phyloP scores from a whole-genome alignment of 192 early-diverging fungal genomes.

The Jimgerdemannia flammicorona region DNA sequence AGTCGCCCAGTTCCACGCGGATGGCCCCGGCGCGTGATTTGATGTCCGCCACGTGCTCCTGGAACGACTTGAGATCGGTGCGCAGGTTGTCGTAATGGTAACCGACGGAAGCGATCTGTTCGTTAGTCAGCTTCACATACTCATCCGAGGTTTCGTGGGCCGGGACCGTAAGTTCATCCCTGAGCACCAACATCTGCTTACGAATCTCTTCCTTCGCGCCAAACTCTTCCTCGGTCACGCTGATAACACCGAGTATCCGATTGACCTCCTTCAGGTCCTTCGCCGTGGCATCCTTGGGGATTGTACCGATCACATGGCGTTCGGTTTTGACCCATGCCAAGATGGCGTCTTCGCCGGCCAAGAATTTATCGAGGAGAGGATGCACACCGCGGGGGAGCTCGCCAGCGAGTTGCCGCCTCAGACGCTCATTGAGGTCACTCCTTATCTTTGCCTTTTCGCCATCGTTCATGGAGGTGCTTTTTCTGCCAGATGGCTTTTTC shows the following conservation, averaged over 20 bases:
- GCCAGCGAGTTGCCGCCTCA: slow-evolving; percentile 30
- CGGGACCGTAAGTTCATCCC: slow-evolving; percentile 13
- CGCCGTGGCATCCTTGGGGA: slow-evolving; percentile 18
- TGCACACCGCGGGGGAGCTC: slow-evolving; percentile 30
- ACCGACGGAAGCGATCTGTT: slow-evolving; percentile 18
- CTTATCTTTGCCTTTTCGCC: slow-evolving; percentile 28
- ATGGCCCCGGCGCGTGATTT: slow-evolving; percentile 7
- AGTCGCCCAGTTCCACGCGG: background rate
- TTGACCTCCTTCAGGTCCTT: slow-evolving; percentile 7
- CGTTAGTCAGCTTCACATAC: slow-evolving; percentile 19
- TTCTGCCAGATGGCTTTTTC: slow-evolving; percentile 8
- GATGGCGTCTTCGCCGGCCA: slow-evolving; percentile 23
- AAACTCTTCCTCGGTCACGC: slow-evolving; percentile 19
- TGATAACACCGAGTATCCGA: slow-evolving; percentile 21
- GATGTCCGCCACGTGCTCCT: slow-evolving; percentile 9
- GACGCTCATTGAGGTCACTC: slow-evolving; percentile 15
- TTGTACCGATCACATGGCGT: slow-evolving; percentile 13
- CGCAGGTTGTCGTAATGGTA: slow-evolving; percentile 17
- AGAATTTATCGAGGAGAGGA: slow-evolving; percentile 21
- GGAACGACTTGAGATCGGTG: slow-evolving; percentile 23
- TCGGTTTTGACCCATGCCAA: slow-evolving; percentile 24
- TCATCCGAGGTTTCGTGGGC: slow-evolving; percentile 23
- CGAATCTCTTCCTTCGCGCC: slow-evolving; percentile 1
- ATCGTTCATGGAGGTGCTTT: slow-evolving; percentile 22
- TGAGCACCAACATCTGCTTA: slow-evolving; percentile 10